Evolutionary conservation across 176 grass and related monocot species (phyloP).

Genomic region (Triticum timopheevii): DNA sequence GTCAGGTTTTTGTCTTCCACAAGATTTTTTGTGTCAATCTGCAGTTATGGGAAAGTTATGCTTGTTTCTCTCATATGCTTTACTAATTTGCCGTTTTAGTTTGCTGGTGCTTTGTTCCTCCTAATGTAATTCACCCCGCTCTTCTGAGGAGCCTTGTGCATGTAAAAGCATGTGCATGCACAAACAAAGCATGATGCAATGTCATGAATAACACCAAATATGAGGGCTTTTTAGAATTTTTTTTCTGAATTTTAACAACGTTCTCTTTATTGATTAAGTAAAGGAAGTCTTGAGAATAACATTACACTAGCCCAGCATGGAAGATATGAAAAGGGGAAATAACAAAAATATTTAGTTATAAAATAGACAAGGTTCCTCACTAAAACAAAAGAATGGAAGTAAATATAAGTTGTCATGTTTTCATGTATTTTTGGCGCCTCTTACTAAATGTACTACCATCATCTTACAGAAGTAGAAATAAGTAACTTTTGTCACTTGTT

Average conservation of each 20-base stretch:
- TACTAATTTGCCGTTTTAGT: neutral
- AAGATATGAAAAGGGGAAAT: neutral
- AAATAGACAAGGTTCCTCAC: neutral
- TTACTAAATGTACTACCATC: slow-evolving; percentile 6
- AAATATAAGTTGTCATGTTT: neutral
- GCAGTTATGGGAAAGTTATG: neutral
- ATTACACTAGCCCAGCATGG: neutral
- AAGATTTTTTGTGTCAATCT: neutral
- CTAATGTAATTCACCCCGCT: neutral
- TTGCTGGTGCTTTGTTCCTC: neutral
- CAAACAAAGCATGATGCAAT: neutral
- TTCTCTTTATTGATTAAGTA: slow-evolving; percentile 11
- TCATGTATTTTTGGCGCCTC: neutral
- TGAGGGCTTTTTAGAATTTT: neutral
- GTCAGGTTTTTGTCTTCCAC: neutral
- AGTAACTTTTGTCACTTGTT: neutral
- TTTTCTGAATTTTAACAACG: neutral
- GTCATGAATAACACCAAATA: neutral
- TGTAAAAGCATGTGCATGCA: neutral
- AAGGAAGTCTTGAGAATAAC: slow-evolving; percentile 4
- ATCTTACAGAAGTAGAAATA: neutral
- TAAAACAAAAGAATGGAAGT: neutral
- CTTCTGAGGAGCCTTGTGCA: neutral
- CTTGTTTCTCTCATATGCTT: slow-evolving; percentile 21
- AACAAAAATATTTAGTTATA: neutral